These are phyloP conservation scores for Fomitopsis palustris DNA, from an alignment of 1,284 basidiomycete genomes.

Conservation along the genomic window DNA sequence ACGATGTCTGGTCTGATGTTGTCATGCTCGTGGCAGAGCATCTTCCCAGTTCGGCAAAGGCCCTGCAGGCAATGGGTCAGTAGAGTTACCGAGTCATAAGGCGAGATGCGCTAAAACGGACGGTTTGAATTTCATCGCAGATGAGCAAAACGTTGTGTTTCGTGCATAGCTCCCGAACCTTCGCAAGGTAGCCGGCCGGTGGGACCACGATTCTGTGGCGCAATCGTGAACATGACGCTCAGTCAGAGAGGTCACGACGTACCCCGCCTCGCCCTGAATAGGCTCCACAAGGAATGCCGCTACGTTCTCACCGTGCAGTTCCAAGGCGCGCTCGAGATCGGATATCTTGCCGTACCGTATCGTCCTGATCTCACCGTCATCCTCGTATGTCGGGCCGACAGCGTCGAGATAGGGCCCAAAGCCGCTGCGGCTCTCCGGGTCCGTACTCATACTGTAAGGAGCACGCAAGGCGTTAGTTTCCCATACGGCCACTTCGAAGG, in stretches of 20 bases:
- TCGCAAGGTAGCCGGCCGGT: constrained; percentile 81
- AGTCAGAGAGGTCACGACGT: constrained; percentile 28
- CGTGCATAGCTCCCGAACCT: constrained; percentile 83
- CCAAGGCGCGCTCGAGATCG: constrained; percentile 82
- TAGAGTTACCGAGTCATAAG: background rate
- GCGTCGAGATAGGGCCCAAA: constrained; percentile 91
- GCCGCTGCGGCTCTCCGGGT: constrained; percentile 83
- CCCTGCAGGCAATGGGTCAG: constrained; percentile 45
- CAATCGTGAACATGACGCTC: background rate
- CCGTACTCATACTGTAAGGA: constrained; percentile 84
- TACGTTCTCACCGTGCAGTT: constrained; percentile 79
- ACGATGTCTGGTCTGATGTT: constrained; percentile 90
- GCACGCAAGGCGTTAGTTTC: constrained; percentile 9
- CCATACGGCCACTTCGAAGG: constrained; percentile 14
- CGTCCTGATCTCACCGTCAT: constrained; percentile 44
- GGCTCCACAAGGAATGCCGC: constrained; percentile 97
- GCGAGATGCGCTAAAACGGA: constrained; percentile 25
- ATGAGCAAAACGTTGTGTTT: constrained; percentile 94
- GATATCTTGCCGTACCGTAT: constrained; percentile 84
- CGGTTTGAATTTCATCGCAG: constrained; percentile 98
- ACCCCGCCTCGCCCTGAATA: constrained; percentile 98
- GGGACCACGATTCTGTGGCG: constrained; percentile 82
- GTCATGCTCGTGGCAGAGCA: constrained; percentile 90
- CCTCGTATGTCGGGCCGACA: constrained; percentile 76
- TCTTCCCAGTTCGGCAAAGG: constrained; percentile 79